phyloP scores from a whole-genome alignment of 371 early-diverging fungal genomes.

The Mortierella sp. region DNA sequence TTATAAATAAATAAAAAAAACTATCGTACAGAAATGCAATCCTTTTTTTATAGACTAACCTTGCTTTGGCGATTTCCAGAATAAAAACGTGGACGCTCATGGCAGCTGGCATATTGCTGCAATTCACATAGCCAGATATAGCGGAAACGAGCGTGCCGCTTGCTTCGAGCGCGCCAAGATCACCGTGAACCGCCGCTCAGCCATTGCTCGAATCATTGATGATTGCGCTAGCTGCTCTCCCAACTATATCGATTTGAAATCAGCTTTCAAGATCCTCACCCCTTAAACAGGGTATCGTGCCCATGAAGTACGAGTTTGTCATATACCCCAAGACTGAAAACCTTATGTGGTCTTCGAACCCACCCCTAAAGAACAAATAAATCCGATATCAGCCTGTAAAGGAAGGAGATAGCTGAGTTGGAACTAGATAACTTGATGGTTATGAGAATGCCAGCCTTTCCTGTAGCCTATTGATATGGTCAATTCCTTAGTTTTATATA shows the following conservation, averaged over 20 bases:
- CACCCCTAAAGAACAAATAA: slow-evolving; percentile 9
- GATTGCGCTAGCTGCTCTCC: slow-evolving; percentile 36
- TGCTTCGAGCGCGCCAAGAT: slow-evolving; percentile 54
- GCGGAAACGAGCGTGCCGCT: slow-evolving; percentile 3
- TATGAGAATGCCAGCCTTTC: background rate
- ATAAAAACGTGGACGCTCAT: slow-evolving; percentile 32
- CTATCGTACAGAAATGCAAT: too few relatives aligned
- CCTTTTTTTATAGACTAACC: background rate
- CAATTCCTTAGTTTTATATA: background rate
- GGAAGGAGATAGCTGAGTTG: background rate
- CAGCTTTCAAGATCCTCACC: slow-evolving; percentile 45
- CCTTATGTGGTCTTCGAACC: slow-evolving; percentile 43
- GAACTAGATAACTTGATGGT: too few relatives aligned
- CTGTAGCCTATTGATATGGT: background rate
- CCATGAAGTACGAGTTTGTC: slow-evolving; percentile 26
- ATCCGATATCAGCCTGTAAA: background rate
- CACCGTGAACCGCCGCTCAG: slow-evolving; percentile 12
- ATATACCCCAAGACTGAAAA: slow-evolving; percentile 30
- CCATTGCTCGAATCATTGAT: slow-evolving; percentile 48
- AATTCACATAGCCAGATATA: slow-evolving; percentile 20
- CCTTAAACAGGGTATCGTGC: slow-evolving; percentile 32
- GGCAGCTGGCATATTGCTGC: slow-evolving; percentile 53
- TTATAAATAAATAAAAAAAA: too few relatives aligned
- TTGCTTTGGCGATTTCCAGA: slow-evolving; percentile 41
- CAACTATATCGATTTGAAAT: slow-evolving; percentile 42